These are phyloP conservation scores for Knoxia roxburghii DNA, from an alignment of 257 asterid genomes.

Conservation along the genomic window DNA sequence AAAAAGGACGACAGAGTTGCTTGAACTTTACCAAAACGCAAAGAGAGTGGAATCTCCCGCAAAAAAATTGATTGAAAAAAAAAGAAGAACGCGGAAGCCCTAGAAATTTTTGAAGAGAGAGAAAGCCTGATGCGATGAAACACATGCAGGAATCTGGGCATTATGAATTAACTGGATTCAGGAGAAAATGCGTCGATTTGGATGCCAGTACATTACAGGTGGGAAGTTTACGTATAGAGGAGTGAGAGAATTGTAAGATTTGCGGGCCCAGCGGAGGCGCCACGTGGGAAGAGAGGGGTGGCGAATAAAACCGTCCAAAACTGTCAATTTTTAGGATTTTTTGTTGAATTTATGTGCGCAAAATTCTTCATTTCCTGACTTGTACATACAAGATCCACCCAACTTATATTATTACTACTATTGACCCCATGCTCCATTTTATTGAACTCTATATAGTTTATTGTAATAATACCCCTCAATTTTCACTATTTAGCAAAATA, in stretches of 20 bases:
- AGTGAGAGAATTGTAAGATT: constrained; percentile 2
- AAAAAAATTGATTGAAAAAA: background rate
- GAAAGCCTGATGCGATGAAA: background rate
- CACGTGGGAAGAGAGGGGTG: constrained; percentile 12
- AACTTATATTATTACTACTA: no score
- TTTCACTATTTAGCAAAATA: no score
- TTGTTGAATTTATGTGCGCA: background rate
- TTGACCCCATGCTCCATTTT: no score
- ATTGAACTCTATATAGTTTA: no score
- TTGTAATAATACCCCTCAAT: no score
- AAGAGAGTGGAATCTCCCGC: background rate
- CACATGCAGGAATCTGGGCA: background rate
- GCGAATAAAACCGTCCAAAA: constrained; percentile 1
- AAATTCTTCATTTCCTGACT: background rate
- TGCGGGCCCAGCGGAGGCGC: constrained; percentile 21
- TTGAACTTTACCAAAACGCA: constrained; percentile 3
- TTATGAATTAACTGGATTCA: background rate
- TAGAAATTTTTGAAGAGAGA: background rate
- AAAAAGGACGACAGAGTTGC: constrained; percentile 3
- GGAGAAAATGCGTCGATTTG: constrained; percentile 11
- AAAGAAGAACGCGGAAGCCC: background rate
- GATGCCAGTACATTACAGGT: background rate
- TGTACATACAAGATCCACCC: no score
- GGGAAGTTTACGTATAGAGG: background rate
- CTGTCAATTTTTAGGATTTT: constrained; percentile 8